Base-by-base conservation (phyloP, 1,139 yeast genomes). In the Blastobotrys capitulatus region DNA sequence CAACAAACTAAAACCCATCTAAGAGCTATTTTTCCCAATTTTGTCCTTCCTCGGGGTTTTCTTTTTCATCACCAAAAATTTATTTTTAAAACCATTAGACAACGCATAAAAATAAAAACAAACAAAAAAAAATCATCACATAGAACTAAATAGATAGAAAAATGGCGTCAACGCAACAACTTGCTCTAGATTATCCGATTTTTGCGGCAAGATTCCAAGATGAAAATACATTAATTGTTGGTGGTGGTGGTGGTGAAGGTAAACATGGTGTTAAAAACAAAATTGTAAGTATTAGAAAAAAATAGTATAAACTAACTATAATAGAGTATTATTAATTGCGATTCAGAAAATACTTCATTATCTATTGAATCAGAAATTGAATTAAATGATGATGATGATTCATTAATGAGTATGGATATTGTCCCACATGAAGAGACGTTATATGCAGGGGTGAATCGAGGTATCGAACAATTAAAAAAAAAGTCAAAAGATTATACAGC, bases 161-260 rank as follows among this genome's bases (percentile, higher is more conserved):
- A 10, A 29, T 29, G 32, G 2, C 32, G n/a, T 16, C 29, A 15
- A 27, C 42, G 31, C 40, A 22, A 15, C 9, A 25, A n/a, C 7
- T 44, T 51, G 81, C 83, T 59, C 72, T 83, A 42, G 90, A 86
- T 2, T 88, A 85, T 62, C 97, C 98, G 0, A 76, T 88, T 15
- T 86, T 83, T 60, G 94, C 87, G 1, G 82, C 90, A 52, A 77
- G 78, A 56, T 90, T 87, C 64, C 72, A 83, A 48, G 75, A 79
- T 58, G 76, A 82, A 57, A 72, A 75, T 56, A 77, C 83, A 2
- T 66, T 89, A 34, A 67, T 89, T 47, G 86, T 85, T 27, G 80
- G 89, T 6, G 98, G 98, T 39, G 98, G 97, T 42, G 97, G 97
- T 36, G 97, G 97, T 37, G 95, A 87, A 66, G 95, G 95, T 15